Evolutionary conservation across 495 filamentous ascomycete species (phyloP).

Genomic region (Daldinia loculata): DNA sequence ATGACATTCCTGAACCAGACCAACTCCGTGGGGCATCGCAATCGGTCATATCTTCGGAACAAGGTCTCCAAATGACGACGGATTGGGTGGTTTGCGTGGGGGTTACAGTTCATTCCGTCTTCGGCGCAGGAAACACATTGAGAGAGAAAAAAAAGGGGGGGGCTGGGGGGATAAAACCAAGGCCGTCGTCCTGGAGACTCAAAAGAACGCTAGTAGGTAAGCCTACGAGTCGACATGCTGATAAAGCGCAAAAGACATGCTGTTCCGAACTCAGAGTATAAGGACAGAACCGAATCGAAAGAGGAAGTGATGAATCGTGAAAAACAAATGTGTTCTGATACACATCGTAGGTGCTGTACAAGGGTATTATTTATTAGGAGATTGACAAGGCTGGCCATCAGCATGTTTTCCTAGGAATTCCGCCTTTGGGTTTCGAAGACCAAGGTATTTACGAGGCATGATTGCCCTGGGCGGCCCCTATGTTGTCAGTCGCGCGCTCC

Average conservation of each 20-base stretch:
- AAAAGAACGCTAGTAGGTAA: conserved; percentile 9
- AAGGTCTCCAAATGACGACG: conserved; percentile 12
- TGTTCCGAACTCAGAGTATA: conserved; percentile 10
- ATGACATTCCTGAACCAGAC: conserved; percentile 26
- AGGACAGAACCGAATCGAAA: conserved; percentile 27
- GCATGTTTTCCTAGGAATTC: neutral
- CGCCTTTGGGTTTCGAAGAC: neutral
- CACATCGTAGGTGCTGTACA: conserved; percentile 7
- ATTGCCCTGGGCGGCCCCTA: conserved; percentile 22
- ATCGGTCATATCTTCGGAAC: conserved; percentile 40
- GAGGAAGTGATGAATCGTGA: conserved; percentile 8
- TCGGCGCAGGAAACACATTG: conserved; percentile 22
- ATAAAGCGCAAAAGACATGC: conserved; percentile 10
- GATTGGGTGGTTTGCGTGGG: conserved; percentile 23
- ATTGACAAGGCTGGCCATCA: neutral
- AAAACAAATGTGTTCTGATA: conserved; percentile 17
- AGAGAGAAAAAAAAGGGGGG: neutral
- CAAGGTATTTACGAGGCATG: conserved; percentile 26
- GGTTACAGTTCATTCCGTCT: conserved; percentile 36
- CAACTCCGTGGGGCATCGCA: conserved; percentile 38
- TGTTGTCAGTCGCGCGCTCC: conserved; percentile 48
- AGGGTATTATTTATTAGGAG: neutral
- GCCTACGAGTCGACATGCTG: conserved; percentile 17
- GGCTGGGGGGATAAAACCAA: neutral
- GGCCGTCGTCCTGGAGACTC: conserved; percentile 9